Evolutionary conservation across 1,139 yeast genomes (phyloP).

Genomic region (Yamadazyma mexicana): DNA sequence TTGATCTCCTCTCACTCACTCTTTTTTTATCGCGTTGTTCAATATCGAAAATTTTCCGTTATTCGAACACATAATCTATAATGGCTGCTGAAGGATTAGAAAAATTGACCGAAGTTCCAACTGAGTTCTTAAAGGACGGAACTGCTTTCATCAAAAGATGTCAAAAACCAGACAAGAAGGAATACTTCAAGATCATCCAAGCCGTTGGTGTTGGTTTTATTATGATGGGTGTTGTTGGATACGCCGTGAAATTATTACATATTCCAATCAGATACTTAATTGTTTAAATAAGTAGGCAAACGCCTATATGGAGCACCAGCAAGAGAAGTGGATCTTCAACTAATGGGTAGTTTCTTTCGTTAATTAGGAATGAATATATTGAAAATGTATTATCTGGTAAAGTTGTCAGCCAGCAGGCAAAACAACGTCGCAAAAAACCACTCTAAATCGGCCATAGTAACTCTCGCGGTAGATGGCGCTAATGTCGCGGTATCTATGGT

Average conservation of each 20-base stretch:
- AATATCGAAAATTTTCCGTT: constrained; percentile 3
- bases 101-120: constrained; percentile 84
- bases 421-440: no score
- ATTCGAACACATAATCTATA: constrained; percentile 13
- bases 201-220: constrained; percentile 97
- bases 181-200: constrained; percentile 82
- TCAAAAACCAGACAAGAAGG: constrained; percentile 89
- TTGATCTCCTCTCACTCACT: no score
- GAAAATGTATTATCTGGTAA: no score
- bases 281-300: constrained; percentile 46
- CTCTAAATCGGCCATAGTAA: no score
- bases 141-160: constrained; percentile 85
- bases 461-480: no score
- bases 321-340: neutral
- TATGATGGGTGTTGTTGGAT: constrained; percentile 98
- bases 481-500: no score
- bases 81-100: constrained; percentile 69
- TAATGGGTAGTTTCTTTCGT: neutral
- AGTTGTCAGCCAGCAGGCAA: no score
- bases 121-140: constrained; percentile 90
- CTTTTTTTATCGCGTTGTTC: constrained; percentile 7
- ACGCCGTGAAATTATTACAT: constrained; percentile 90
- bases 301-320: constrained; percentile 12
- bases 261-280: constrained; percentile 97
- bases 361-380: constrained; percentile 1